Base-by-base conservation (phyloP, 2,329 filamentous ascomycete genomes). In the Trichoderma sp. region DNA sequence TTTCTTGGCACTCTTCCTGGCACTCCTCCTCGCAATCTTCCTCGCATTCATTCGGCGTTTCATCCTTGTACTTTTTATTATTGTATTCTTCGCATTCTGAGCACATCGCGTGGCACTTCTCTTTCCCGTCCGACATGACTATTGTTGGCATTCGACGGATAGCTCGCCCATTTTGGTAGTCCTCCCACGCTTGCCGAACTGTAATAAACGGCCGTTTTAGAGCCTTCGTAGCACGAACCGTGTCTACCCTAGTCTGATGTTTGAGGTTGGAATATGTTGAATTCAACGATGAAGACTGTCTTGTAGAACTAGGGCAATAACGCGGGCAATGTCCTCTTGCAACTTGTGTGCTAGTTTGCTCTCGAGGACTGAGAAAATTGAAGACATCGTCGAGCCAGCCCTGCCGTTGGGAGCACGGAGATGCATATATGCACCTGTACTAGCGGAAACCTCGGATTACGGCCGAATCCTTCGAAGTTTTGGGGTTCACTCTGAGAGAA, bases 321-420 rank as follows among this genome's bases (percentile, higher is more conserved):
- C 15, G 39, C 15, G 15, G 0, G 39, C 0, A 36, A 6, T n/a
- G 39, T 4, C 39, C 7, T n/a, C 3, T 43, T n/a, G 7, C 7
- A 43, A 0, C 20, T 5, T 53, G 84, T 43, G 86, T 88, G 32
- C 0, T 0, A 85, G 87, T 77, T 88, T 86, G 77, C 83, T 85
- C 72, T 87, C 85, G 47, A 83, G 85, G 70, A 84, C 84, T 70
- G 85, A 84, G 73, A 87, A 86, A 75, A 88, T 80, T 53, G 86
- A 85, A 43, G 86, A 87, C 65, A 84, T 76, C 58, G 86, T 88
- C 68, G 85, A 84, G 76, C 85, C 87, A 73, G 88, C 82, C 73
- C 86, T 87, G 77, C 86, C 86, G 32, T 87, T 88, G 6, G 87
- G 4, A 53, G 20, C 6, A 13, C 20, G 11, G 20, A 53, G 11